Conservation (phyloP, 352 stramenopile genomes). For the Pythium aristosporum region DNA sequence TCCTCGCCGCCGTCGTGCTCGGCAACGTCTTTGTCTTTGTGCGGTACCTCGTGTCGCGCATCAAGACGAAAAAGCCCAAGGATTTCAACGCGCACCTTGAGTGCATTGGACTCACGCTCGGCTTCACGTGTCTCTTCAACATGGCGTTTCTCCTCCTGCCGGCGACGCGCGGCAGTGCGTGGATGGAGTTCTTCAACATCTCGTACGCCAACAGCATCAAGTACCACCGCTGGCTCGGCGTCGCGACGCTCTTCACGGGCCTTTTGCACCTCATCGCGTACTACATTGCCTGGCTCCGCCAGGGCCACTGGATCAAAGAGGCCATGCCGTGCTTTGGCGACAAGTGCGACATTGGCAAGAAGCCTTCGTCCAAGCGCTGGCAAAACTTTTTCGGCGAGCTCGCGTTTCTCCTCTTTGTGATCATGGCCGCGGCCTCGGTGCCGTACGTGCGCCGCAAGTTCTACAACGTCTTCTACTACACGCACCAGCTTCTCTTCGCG, state of each 20-base stretch:
- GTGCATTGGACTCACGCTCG: constrained; percentile 23
- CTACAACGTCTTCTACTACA: constrained; percentile 48
- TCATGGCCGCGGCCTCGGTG: constrained; percentile 35
- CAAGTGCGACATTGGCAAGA: constrained; percentile 25
- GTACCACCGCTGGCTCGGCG: constrained; percentile 46
- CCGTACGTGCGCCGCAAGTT: constrained; percentile 39
- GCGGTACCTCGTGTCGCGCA: constrained; percentile 16
- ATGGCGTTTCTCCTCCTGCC: constrained; percentile 43
- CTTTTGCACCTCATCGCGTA: constrained; percentile 27
- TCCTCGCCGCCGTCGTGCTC: constrained; percentile 27
- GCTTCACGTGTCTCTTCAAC: constrained; percentile 41
- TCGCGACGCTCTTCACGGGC: constrained; percentile 27
- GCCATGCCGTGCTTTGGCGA: constrained; percentile 39
- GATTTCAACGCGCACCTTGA: constrained; percentile 26
- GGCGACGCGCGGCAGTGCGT: constrained; percentile 36
- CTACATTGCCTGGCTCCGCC: constrained; percentile 26
- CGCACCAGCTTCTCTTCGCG: constrained; percentile 40
- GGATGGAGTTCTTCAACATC: constrained; percentile 48
- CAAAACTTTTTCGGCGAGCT: constrained; percentile 46
- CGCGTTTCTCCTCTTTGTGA: constrained; percentile 34
- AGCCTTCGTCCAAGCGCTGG: constrained; percentile 25
- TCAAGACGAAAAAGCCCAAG: constrained; percentile 11
- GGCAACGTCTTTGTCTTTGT: constrained; percentile 28
- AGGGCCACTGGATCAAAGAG: constrained; percentile 26
- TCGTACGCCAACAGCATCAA: constrained; percentile 49